Evolutionary conservation across 1,284 basidiomycete species (phyloP).

Genomic region (Cryptococcus jaspeensis): DNA sequence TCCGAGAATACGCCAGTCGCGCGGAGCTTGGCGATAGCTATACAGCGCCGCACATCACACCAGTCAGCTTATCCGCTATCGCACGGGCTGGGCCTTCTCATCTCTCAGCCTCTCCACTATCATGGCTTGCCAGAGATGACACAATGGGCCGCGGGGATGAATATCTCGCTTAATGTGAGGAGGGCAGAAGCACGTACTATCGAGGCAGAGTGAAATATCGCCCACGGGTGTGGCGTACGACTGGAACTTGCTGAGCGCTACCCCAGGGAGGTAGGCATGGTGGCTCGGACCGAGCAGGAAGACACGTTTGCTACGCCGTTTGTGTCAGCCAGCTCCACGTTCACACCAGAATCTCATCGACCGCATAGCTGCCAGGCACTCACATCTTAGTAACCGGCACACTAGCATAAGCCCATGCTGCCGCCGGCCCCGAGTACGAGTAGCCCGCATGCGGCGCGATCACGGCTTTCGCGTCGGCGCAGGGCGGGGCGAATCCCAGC

Average conservation of each 20-base stretch:
- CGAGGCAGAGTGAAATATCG: slow-evolving; percentile 69
- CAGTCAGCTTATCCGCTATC: not conserved
- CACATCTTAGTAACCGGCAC: slow-evolving; percentile 81
- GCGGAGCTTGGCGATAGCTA: slow-evolving; percentile 69
- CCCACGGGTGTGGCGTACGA: slow-evolving; percentile 86
- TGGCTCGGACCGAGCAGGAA: slow-evolving; percentile 96
- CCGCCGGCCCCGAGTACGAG: slow-evolving; percentile 86
- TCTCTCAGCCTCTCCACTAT: not conserved
- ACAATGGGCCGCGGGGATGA: no score
- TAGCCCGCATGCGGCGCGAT: slow-evolving; percentile 99
- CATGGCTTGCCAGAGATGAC: not conserved
- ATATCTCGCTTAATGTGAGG: no score
- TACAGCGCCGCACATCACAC: not conserved
- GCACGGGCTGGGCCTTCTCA: no score
- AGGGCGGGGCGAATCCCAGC: slow-evolving; percentile 61
- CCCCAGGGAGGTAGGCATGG: slow-evolving; percentile 81
- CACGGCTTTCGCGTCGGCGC: slow-evolving; percentile 79
- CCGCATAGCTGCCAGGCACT: slow-evolving; percentile 38
- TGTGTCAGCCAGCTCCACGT: not conserved
- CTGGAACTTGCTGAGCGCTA: slow-evolving; percentile 75
- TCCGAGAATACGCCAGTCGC: slow-evolving; percentile 68
- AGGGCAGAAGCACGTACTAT: slow-evolving; percentile 59
- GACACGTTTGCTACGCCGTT: slow-evolving; percentile 71
- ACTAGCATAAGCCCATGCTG: slow-evolving; percentile 92
- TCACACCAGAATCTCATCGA: not conserved